These are phyloP conservation scores for Colletotrichum brevisporum DNA, from an alignment of 2,329 filamentous ascomycete genomes.

Conservation along the genomic window DNA sequence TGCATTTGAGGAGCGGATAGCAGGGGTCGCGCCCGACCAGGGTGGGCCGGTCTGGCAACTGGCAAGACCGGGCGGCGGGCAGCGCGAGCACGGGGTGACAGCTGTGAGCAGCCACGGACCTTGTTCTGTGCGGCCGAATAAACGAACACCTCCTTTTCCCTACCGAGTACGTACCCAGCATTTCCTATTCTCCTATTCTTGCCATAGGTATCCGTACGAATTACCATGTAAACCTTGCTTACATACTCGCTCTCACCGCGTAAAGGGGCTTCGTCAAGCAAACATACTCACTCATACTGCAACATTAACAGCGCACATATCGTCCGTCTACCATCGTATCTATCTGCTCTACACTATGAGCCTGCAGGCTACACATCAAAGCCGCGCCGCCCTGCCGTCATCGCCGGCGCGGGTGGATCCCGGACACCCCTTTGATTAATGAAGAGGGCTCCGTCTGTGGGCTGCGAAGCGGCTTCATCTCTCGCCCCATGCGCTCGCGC, in stretches of 20 bases:
- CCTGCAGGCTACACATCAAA: neutral
- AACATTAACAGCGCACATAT: neutral
- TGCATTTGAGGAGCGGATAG: slow-evolving; percentile 38
- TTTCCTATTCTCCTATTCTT: too few species aligned
- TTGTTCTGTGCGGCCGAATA: neutral
- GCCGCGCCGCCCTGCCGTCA: slow-evolving; percentile 10
- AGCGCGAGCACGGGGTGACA: neutral
- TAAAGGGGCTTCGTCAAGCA: too few species aligned
- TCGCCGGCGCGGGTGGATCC: slow-evolving; percentile 27
- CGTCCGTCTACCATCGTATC: too few species aligned
- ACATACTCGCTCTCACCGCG: too few species aligned
- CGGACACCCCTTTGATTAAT: slow-evolving; percentile 33
- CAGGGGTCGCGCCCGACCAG: slow-evolving; percentile 29
- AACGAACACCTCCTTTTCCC: slow-evolving; percentile 9
- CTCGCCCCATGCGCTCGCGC: slow-evolving; percentile 24
- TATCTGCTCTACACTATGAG: too few species aligned
- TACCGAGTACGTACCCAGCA: too few species aligned
- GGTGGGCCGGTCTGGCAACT: slow-evolving; percentile 18
- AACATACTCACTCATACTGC: too few species aligned
- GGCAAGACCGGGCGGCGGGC: slow-evolving; percentile 11
- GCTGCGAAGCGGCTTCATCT: slow-evolving; percentile 31
- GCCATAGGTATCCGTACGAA: too few species aligned
- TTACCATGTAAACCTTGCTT: too few species aligned
- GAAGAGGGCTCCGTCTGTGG: slow-evolving; percentile 38
- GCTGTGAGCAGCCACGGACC: slow-evolving; percentile 1